Evolutionary conservation across 345 rosid species (phyloP).

Genomic region (Eucalyptus pumila): DNA sequence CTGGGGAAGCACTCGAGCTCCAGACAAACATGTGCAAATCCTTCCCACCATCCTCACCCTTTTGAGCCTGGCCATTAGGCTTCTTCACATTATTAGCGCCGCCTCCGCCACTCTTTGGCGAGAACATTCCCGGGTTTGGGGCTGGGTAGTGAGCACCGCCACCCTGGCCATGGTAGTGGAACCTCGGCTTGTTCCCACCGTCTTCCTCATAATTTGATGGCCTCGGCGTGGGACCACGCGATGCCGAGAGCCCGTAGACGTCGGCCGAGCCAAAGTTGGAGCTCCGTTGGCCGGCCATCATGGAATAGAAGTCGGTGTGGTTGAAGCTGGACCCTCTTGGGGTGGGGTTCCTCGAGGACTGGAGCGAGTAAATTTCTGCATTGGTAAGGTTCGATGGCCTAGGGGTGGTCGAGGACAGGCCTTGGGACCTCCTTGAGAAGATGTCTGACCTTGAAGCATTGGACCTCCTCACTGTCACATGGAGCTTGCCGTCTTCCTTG

Average conservation of each 20-base stretch:
- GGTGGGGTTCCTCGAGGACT: conserved; percentile 7
- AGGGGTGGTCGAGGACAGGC: conserved; percentile 44
- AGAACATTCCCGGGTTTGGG: conserved; percentile 93
- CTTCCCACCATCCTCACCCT: conserved; percentile 35
- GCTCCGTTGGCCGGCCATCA: conserved; percentile 53
- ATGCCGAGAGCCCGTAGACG: conserved; percentile 19
- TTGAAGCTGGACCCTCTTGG: conserved; percentile 59
- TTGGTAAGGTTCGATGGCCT: conserved; percentile 70
- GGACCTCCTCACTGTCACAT: conserved; percentile 58
- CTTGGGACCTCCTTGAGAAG: conserved; percentile 48
- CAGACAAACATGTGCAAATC: conserved; percentile 98
- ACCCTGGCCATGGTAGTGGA: conserved; percentile 24
- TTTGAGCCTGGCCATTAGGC: conserved; percentile 19
- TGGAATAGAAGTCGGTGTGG: conserved; percentile 54
- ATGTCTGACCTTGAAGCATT: conserved; percentile 64
- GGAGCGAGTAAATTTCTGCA: conserved; percentile 5
- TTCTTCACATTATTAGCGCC: conserved; percentile 4
- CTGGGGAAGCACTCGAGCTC: conserved; percentile 97
- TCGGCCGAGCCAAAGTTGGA: conserved; percentile 75
- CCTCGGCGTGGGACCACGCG: conserved; percentile 76
- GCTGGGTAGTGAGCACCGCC: conserved; percentile 77
- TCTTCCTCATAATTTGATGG: conserved; percentile 88
- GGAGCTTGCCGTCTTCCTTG: conserved; percentile 59
- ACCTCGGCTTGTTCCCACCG: conserved; percentile 30
- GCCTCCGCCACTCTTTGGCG: conserved; percentile 18